phyloP scores from a whole-genome alignment of 176 grass and related monocot species.

The Puya raimondii region DNA sequence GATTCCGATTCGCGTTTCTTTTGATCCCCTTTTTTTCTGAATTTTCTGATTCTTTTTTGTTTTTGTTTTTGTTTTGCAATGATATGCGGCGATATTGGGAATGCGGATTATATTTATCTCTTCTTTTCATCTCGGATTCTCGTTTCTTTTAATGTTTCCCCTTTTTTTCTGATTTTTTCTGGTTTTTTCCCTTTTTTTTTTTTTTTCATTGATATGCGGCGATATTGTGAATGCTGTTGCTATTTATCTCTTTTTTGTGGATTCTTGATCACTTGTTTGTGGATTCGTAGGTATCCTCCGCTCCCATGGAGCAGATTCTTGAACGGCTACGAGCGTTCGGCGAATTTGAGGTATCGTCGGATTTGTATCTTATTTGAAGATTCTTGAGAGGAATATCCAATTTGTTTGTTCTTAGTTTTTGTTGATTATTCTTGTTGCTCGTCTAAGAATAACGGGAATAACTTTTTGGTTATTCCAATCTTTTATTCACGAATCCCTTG shows the following conservation, averaged over 20 bases:
- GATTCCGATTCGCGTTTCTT: constrained; percentile 15
- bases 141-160: background rate
- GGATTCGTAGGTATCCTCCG: constrained; percentile 43
- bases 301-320: constrained; percentile 86
- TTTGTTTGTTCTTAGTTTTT: background rate
- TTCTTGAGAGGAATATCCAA: constrained; percentile 11
- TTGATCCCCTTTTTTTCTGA: background rate
- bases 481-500: too few species aligned
- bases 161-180: constrained; percentile 4
- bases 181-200: constrained; percentile 6
- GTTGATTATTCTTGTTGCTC: background rate
- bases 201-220: background rate
- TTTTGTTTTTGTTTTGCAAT: background rate
- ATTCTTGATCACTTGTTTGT: constrained; percentile 7
- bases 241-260: background rate
- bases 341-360: constrained; percentile 71
- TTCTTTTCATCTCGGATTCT: constrained; percentile 12
- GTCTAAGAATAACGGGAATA: too few species aligned
- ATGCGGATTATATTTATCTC: background rate
- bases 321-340: constrained; percentile 73
- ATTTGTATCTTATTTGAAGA: background rate
- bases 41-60: background rate
- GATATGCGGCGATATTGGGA: background rate
- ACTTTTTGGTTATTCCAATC: too few species aligned
- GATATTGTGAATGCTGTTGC: background rate